Evolutionary conservation across 805 yeast species (phyloP), one percentile per base, ranked within the genome.

Genomic region (Teunomyces funiuensis): DNA sequence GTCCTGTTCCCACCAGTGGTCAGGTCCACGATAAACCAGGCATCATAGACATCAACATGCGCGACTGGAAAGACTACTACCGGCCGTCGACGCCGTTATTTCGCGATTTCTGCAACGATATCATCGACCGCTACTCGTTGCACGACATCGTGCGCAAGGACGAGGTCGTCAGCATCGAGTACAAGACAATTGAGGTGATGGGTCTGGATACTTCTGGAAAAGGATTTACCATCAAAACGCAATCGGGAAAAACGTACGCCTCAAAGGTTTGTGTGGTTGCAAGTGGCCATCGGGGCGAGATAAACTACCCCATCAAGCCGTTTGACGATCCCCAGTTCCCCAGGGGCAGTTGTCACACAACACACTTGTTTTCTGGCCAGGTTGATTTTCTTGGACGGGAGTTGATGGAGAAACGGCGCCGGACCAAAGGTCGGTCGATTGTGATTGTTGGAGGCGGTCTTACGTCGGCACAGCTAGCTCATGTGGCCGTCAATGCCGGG

Each of bases 401-500:
- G 20, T 28, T 48, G 22, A 26, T 20, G 40, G 23, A 41, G 6
- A 48, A 48, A 33, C 52, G 49, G 4, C 20, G 36, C 6, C 5
- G 13, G 8, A 26, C 42, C 13, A 33, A 36, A 27, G 20, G 40
- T 8, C 33, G 49, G 9, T 42, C 45, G 6, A 40, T 65, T 7
- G 65, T 63, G 8, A 66, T 71, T 16, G 72, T 71, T 6, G 77
- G 77, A 1, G 77, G 77, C 1, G 77, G 76, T 0, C 53, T 71
- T 23, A 71, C 76, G 0, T 66, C 75, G 1, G 77, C 76, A 1
- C 77, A 72, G 41, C 50, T 73, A 8, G 71, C 73, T 2, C 68
- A 71, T 46, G 63, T 63, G 13, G 65, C 69, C 3, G 51, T 66
- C 6, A 47, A 45, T 7, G 37, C 47, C 6, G 70, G 70, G 1